Percentiles rank a stretch among this genome's conserved stretches.
These are phyloP conservation scores for Xylariaceae sp. DNA, from an alignment of 2,329 filamentous ascomycete genomes.

Conservation along the genomic window DNA sequence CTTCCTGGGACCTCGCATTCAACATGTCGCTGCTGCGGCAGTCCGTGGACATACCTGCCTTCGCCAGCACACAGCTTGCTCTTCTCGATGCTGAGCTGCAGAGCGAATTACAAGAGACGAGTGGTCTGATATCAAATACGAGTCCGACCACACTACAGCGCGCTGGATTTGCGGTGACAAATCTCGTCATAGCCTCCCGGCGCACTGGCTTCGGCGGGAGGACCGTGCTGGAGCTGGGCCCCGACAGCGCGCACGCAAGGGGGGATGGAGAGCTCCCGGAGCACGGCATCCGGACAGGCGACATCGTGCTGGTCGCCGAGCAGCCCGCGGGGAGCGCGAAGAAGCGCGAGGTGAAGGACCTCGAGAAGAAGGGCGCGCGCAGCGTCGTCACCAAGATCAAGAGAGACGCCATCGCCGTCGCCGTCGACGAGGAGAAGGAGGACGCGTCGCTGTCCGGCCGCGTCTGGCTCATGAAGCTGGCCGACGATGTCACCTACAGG, in stretches of 20 bases:
- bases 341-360: constrained; percentile 63
- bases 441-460: constrained; percentile 33
- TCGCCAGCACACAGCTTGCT: constrained; percentile 62
- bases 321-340: constrained; percentile 65
- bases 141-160: constrained; percentile 63
- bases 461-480: constrained; percentile 60
- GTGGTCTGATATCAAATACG: constrained; percentile 57
- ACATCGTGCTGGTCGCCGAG: constrained; percentile 70
- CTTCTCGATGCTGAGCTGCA: constrained; percentile 66
- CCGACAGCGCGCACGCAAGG: constrained; percentile 58
- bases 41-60: constrained; percentile 56
- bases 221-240: constrained; percentile 71
- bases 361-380: constrained; percentile 59
- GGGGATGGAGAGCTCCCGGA: constrained; percentile 52
- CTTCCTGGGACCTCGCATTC: not conserved
- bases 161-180: constrained; percentile 71
- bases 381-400: constrained; percentile 64
- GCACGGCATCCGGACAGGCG: constrained; percentile 68
- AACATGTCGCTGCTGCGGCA: constrained; percentile 30
- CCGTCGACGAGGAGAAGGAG: constrained; percentile 58
- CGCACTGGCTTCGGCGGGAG: constrained; percentile 90
- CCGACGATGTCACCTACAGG: constrained; percentile 60
- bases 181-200: constrained; percentile 65
- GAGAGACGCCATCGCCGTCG: constrained; percentile 53
- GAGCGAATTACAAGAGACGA: constrained; percentile 64